Base-by-base conservation (phyloP, 345 rosid species). In the Hibiscus syriacus region DNA sequence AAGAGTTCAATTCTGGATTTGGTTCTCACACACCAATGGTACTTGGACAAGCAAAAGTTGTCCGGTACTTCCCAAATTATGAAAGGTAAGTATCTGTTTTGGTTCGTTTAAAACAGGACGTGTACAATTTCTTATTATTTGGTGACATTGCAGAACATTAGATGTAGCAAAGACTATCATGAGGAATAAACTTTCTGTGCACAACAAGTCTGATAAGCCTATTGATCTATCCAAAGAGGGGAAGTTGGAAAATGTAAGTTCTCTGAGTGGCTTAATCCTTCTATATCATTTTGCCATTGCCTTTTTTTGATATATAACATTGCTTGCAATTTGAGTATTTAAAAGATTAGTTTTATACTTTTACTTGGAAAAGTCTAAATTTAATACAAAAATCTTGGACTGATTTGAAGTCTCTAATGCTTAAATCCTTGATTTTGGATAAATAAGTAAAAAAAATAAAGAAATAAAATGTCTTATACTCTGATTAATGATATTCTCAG, bases 1-100 rank as follows among this genome's bases (percentile, higher is more conserved):
- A 87, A 76, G 98, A 93, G 74, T 89, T 87, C 76, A 87, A 89
- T 80, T 70, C 96, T 80, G 98, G 97, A 71, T 93, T 93, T 81
- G 98, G 98, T 73, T 93, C 97, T 70, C 91, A 87, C 74, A 93
- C 98, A 26, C 97, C 98, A 2, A 81, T 93, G 87, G 70, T 85
- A 66, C 90, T 90, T 55, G 98, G 98, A 77, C 96, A 93, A 82
- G 94, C 94, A 59, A 89, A 87, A 78, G 91, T 89, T 70, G 76
- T 86, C 66, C 96, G 96, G 41, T 90, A 93, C 76, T 84, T 80
- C 74, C 89, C 94, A 69, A 87, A 87, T 71, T 80, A 65, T 73
- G 86, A 86, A 79, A 93, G 92, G 98, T 93, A 82, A 81, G 59
- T 16, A 22, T 10, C 43, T 27, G 30, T 71, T 90, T 56, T 4